Base-by-base conservation (phyloP, 352 stramenopile species). In the Salisapilia sapeloensis region DNA sequence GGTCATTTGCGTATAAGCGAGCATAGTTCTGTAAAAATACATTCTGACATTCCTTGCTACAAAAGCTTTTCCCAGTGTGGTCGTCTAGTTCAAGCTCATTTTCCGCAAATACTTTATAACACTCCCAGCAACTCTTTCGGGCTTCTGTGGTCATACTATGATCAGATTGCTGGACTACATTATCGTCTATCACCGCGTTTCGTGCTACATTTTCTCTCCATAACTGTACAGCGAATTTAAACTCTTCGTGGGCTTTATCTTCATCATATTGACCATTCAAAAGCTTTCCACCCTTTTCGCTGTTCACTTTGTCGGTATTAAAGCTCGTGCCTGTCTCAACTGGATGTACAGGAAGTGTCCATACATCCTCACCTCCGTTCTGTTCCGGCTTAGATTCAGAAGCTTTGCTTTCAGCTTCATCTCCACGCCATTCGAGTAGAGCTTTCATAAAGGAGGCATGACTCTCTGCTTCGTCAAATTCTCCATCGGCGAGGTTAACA, bases 361-460 rank as follows among this genome's bases (percentile, higher is more conserved):
- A 85, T 26, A 67, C 39, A 6, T 51, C 54, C 9, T 54, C 43
- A 8, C 64, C 52, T 34, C 53, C 44, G 16, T 62, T 58, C 15
- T 38, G 41, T 2, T n/a, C 20, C 13, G 29, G 29, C 2, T 7
- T 24, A 5, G 16, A 44, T 26, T 34, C 4, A 3, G 42, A 24
- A 17, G 24, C 27, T 1, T 60, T 42, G 11, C 35, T 43, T 23
- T 79, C 61, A 13, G 21, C 14, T 14, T 48, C 32, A 10, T 36
- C 53, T 8, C 53, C 44, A 21, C 74, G 63, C 74, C 74, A 89
- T 24, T 89, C 67, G 7, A 86, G 15, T 12, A 89, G 39, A 2
- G 69, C 70, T 22, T 83, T 84, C 52, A 89, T 61, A 34, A 89
- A 85, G 4, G 69, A 81, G 18, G 51, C 50, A 26, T 89, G 74